phyloP scores from a whole-genome alignment of 1,284 basidiomycete genomes.

The Hortiboletus rubellus region DNA sequence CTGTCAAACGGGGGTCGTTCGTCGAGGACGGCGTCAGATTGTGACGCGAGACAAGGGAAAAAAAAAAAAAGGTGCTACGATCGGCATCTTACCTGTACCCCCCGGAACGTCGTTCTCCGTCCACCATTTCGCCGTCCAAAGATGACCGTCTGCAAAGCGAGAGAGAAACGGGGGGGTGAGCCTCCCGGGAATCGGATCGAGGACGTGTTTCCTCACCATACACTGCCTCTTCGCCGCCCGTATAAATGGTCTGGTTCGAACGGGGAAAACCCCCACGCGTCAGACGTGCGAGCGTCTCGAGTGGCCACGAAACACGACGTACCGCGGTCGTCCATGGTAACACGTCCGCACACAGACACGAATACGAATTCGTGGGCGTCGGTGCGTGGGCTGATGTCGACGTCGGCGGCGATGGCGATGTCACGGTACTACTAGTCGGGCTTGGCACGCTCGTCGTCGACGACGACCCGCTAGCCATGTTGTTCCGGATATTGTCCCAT shows the following conservation, averaged over 20 bases:
- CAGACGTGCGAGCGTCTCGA: not conserved
- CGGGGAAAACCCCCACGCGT: not conserved
- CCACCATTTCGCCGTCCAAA: slow-evolving; percentile 64
- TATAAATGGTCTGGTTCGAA: slow-evolving; percentile 41
- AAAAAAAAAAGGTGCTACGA: too few species aligned
- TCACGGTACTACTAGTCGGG: slow-evolving; percentile 13
- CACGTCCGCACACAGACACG: slow-evolving; percentile 49
- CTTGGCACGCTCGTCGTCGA: slow-evolving; percentile 14
- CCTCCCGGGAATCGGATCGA: not conserved
- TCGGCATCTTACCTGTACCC: slow-evolving; percentile 29
- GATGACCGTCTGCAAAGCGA: slow-evolving; percentile 34
- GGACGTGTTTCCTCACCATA: slow-evolving; percentile 40
- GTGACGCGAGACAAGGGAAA: not conserved
- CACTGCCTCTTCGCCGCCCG: slow-evolving; percentile 47
- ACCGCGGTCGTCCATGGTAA: slow-evolving; percentile 51
- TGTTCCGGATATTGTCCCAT: slow-evolving; percentile 66
- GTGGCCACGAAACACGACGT: not conserved
- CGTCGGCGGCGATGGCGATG: slow-evolving; percentile 10
- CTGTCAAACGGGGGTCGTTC: slow-evolving; percentile 15
- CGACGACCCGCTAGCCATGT: slow-evolving; percentile 48
- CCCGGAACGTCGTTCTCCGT: slow-evolving; percentile 48
- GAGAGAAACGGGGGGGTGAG: not conserved
- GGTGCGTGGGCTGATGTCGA: slow-evolving; percentile 22
- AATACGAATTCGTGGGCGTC: slow-evolving; percentile 30
- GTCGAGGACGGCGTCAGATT: slow-evolving; percentile 14